Conservation (phyloP, 768 basidiomycete species). For the Gloeopeniophorella convolvens region DNA sequence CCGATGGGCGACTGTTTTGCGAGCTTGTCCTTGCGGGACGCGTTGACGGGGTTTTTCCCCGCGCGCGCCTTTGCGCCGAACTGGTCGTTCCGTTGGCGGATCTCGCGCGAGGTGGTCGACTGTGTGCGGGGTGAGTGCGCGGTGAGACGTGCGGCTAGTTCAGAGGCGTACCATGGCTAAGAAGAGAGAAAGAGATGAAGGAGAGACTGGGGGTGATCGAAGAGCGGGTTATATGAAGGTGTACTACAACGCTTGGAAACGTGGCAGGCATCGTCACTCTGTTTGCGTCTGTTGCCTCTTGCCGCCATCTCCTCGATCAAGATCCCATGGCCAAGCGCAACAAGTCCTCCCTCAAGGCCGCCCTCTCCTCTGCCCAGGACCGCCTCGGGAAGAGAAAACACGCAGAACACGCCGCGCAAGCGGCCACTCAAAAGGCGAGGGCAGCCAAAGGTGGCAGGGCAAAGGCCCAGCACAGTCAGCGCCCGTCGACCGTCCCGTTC, state of each 20-base stretch:
- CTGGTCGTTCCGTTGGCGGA: constrained; percentile 73
- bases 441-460: constrained; percentile 32
- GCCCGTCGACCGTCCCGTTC: constrained; percentile 58
- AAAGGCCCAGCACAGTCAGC: constrained; percentile 26
- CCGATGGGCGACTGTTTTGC: constrained; percentile 71
- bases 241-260: too few species aligned
- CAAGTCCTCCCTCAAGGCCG: constrained; percentile 53
- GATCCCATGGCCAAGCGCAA: constrained; percentile 24
- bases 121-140: too few species aligned
- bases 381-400: constrained; percentile 59
- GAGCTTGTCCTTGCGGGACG: constrained; percentile 63
- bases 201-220: constrained; percentile 1
- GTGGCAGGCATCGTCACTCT: constrained; percentile 6
- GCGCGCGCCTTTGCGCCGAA: constrained; percentile 67
- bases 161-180: neutral
- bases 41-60: constrained; percentile 71
- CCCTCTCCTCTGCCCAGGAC: constrained; percentile 63
- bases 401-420: constrained; percentile 41
- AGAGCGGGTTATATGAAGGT: too few species aligned
- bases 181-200: neutral
- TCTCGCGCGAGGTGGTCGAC: constrained; percentile 64
- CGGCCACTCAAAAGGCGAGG: constrained; percentile 42
- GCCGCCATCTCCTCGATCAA: neutral
- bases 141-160: too few species aligned
- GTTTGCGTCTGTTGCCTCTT: constrained; percentile 15